These are phyloP conservation scores for Rhodotorula sphaerocarpa DNA, from an alignment of 768 basidiomycete species.

Conservation along the genomic window DNA sequence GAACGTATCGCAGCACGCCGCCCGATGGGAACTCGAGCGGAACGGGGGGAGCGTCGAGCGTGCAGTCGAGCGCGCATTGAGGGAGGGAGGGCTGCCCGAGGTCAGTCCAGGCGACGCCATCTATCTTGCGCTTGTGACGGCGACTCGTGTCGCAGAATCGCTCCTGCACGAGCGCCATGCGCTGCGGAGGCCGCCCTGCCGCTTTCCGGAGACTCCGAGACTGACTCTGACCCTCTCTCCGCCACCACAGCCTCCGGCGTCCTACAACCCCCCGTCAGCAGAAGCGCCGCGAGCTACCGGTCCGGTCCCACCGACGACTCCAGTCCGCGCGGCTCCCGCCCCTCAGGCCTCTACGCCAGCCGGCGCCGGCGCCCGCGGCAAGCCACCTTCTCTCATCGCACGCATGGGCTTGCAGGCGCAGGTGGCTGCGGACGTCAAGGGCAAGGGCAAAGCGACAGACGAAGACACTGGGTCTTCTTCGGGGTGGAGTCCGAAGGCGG, in stretches of 20 bases:
- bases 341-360: background rate
- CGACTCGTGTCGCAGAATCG: too few relatives aligned
- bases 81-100: slow-evolving; percentile 30
- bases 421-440: background rate
- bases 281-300: background rate
- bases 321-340: background rate
- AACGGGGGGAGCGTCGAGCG: slow-evolving; percentile 29
- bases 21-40: slow-evolving; percentile 26
- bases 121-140: too few relatives aligned
- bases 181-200: background rate
- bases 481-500: slow-evolving; percentile 14
- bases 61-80: slow-evolving; percentile 25
- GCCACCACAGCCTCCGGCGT: slow-evolving; percentile 18
- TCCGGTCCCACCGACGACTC: background rate
- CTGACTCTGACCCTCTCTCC: background rate
- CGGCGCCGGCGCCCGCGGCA: background rate
- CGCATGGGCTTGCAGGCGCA: slow-evolving; percentile 18
- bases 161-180: background rate
- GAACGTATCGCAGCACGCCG: background rate
- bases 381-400: slow-evolving; percentile 30
- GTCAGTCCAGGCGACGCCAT: slow-evolving; percentile 4
- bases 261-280: slow-evolving; percentile 19
- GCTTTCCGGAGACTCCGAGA: background rate
- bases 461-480: background rate
- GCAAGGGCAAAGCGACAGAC: slow-evolving; percentile 7